Percentiles rank a stretch among this genome's conserved stretches.
Evolutionary conservation across 202 grass and related monocot species (phyloP).

Genomic region (Panicum hallii): DNA sequence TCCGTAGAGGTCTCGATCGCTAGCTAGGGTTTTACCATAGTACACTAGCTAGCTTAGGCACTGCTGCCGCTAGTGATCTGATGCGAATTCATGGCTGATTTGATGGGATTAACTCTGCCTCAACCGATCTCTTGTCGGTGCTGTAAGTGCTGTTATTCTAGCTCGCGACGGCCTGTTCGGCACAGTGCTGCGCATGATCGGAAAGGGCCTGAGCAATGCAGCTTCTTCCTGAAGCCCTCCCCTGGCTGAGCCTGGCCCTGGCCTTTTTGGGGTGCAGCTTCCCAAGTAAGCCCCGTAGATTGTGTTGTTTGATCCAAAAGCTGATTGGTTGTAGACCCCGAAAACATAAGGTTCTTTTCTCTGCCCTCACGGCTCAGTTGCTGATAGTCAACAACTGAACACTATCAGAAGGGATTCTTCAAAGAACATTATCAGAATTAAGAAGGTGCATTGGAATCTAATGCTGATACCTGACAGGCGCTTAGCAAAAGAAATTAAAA

Average conservation of each 20-base stretch:
- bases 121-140: slow-evolving; percentile 46
- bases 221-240: slow-evolving; percentile 38
- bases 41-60: background rate
- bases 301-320: slow-evolving; percentile 38
- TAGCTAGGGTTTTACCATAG: slow-evolving; percentile 17
- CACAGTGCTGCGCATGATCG: slow-evolving; percentile 1
- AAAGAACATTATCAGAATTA: background rate
- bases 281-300: slow-evolving; percentile 38
- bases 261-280: slow-evolving; percentile 32
- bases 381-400: background rate
- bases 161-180: background rate
- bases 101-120: slow-evolving; percentile 39
- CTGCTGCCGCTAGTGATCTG: slow-evolving; percentile 20
- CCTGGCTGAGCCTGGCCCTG: background rate
- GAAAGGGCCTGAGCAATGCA: slow-evolving; percentile 7
- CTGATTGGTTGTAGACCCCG: background rate
- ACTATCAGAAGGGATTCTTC: background rate
- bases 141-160: background rate
- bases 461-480: slow-evolving; percentile 18
- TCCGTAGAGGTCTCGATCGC: slow-evolving; percentile 14
- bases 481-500: background rate
- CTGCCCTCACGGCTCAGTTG: background rate
- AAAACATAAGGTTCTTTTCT: slow-evolving; percentile 1
- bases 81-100: slow-evolving; percentile 47
- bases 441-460: background rate